A percentile compares a stretch with the other conserved stretches of the same genome.
These are phyloP conservation scores for Themeda triandra DNA, from an alignment of 176 grass and related monocot genomes.

Conservation along the genomic window DNA sequence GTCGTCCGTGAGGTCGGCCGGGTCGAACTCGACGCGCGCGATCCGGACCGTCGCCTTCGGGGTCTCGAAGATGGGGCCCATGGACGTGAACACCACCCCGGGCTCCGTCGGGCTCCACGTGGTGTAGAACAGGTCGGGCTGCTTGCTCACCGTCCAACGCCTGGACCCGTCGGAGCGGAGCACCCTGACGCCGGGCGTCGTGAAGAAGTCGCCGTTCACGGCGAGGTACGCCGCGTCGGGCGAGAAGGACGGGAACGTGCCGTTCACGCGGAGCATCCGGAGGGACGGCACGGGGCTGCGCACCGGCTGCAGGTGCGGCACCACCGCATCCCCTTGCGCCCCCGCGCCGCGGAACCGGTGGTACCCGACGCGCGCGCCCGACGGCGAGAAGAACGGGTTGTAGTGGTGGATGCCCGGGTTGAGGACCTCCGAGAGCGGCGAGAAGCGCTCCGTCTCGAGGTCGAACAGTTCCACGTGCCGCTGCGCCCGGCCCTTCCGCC, in stretches of 20 bases:
- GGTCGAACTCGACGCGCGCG: slow-evolving; percentile 65
- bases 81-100: slow-evolving; percentile 69
- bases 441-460: slow-evolving; percentile 60
- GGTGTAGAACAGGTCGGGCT: slow-evolving; percentile 67
- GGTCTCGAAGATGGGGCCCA: slow-evolving; percentile 88
- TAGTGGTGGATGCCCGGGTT: slow-evolving; percentile 78
- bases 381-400: slow-evolving; percentile 83
- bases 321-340: slow-evolving; percentile 29
- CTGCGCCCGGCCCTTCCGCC: slow-evolving; percentile 48
- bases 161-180: slow-evolving; percentile 61
- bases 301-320: slow-evolving; percentile 68
- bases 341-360: slow-evolving; percentile 86
- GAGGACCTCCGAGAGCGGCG: slow-evolving; percentile 48
- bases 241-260: slow-evolving; percentile 80
- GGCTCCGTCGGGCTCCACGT: slow-evolving; percentile 64
- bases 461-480: slow-evolving; percentile 89
- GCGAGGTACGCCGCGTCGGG: slow-evolving; percentile 60
- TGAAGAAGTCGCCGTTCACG: slow-evolving; percentile 73
- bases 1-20: slow-evolving; percentile 34
- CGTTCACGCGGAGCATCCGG: slow-evolving; percentile 68
- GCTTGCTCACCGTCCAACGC: slow-evolving; percentile 51
- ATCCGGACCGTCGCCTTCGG: slow-evolving; percentile 69
- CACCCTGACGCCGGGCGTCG: slow-evolving; percentile 43
- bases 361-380: slow-evolving; percentile 57
- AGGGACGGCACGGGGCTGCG: slow-evolving; percentile 50